These are phyloP conservation scores for Usnea hakonensis DNA, from an alignment of 495 filamentous ascomycete species.

Conservation along the genomic window DNA sequence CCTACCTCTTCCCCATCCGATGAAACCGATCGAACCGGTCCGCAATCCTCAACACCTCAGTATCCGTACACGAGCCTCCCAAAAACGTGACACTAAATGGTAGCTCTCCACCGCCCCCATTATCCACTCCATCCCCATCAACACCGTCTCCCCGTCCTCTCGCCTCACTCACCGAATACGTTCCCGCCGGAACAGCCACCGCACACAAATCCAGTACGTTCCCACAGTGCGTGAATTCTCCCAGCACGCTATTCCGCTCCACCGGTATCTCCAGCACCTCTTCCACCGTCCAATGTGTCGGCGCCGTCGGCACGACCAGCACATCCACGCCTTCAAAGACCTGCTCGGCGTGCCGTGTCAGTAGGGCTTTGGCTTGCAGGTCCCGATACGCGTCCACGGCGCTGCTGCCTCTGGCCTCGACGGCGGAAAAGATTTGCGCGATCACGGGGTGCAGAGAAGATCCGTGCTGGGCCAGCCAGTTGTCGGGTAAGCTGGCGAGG, in stretches of 20 bases:
- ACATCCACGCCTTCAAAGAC: constrained; percentile 48
- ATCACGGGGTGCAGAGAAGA: constrained; percentile 48
- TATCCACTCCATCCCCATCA: constrained; percentile 8
- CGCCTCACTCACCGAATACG: constrained; percentile 25
- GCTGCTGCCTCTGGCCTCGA: constrained; percentile 35
- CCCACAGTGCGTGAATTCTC: constrained; percentile 54
- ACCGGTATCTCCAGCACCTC: constrained; percentile 50
- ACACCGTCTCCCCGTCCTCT: neutral
- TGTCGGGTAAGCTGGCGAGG: constrained; percentile 39
- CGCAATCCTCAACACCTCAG: constrained; percentile 47
- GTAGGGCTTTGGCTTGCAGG: constrained; percentile 35
- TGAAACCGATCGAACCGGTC: constrained; percentile 33
- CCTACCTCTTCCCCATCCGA: neutral
- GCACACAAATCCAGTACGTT: constrained; percentile 60
- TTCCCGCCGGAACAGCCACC: constrained; percentile 49
- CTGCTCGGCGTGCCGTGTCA: constrained; percentile 39
- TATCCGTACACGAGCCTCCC: constrained; percentile 47
- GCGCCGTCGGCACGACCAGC: constrained; percentile 53
- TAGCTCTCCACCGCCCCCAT: constrained; percentile 25
- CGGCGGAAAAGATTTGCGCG: constrained; percentile 40
- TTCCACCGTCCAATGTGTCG: constrained; percentile 49
- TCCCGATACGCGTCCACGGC: constrained; percentile 50
- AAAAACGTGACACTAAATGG: constrained; percentile 61
- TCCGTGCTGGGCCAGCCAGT: constrained; percentile 32
- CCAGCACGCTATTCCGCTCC: constrained; percentile 46